Conservation (phyloP, 1,139 yeast genomes). For the Saccharomyces hybrid region DNA sequence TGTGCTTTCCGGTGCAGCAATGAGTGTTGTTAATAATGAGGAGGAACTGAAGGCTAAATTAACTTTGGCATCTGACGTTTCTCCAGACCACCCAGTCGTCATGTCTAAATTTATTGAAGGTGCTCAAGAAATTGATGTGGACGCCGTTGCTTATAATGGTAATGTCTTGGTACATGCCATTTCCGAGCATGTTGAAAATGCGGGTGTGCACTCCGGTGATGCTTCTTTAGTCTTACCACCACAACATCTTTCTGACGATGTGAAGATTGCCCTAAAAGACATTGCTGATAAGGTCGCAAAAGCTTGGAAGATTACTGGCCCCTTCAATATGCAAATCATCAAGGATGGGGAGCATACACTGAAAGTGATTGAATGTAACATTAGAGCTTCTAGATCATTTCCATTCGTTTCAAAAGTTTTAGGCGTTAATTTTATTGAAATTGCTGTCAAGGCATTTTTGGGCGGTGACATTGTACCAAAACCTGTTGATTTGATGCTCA, state of each 20-base stretch:
- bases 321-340: slow-evolving; percentile 96
- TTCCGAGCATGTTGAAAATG: slow-evolving; percentile 96
- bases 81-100: slow-evolving; percentile 95
- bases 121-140: slow-evolving; percentile 95
- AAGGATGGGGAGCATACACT: slow-evolving; percentile 56
- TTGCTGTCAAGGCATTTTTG: slow-evolving; percentile 81
- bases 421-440: slow-evolving; percentile 88
- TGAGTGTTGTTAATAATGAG: slow-evolving; percentile 81
- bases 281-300: slow-evolving; percentile 88
- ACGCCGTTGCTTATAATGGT: slow-evolving; percentile 90
- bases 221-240: slow-evolving; percentile 95
- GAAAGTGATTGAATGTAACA: slow-evolving; percentile 96
- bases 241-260: slow-evolving; percentile 53
- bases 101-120: slow-evolving; percentile 92
- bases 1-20: slow-evolving; percentile 96
- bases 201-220: slow-evolving; percentile 98
- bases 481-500: slow-evolving; percentile 61
- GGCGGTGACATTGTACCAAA: slow-evolving; percentile 45
- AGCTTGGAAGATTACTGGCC: slow-evolving; percentile 96
- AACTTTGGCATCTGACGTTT: slow-evolving; percentile 82
- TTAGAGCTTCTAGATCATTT: slow-evolving; percentile 97
- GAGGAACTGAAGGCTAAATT: slow-evolving; percentile 75
- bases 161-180: slow-evolving; percentile 87
- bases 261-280: slow-evolving; percentile 58
- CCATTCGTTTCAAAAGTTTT: slow-evolving; percentile 97